Conservation (phyloP, 2,329 filamentous ascomycete species). For the Lizonia empirigonia region DNA sequence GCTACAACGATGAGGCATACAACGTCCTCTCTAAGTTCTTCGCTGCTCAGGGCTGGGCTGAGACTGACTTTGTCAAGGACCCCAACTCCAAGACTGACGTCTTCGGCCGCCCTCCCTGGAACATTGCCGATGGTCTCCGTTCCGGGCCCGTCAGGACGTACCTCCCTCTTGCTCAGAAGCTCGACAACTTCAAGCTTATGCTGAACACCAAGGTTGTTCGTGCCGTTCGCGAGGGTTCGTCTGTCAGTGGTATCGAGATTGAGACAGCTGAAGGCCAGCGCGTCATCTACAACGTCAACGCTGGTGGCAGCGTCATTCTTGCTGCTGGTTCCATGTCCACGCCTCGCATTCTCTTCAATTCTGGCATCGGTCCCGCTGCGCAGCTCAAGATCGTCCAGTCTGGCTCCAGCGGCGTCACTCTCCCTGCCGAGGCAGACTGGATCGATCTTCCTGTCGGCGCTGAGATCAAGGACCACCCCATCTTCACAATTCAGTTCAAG, state of each 20-base stretch:
- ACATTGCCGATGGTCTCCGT: conserved; percentile 68
- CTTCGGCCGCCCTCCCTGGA: conserved; percentile 68
- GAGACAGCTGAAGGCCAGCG: conserved; percentile 50
- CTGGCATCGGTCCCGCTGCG: conserved; percentile 67
- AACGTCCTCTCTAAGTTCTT: conserved; percentile 67
- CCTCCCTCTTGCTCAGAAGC: conserved; percentile 64
- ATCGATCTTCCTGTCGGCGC: conserved; percentile 57
- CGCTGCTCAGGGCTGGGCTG: conserved; percentile 64
- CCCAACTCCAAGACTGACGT: conserved; percentile 65
- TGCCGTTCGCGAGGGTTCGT: conserved; percentile 65
- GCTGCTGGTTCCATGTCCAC: conserved; percentile 71
- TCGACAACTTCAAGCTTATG: conserved; percentile 69
- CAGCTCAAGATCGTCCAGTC: conserved; percentile 54
- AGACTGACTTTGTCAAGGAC: conserved; percentile 64
- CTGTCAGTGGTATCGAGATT: conserved; percentile 68
- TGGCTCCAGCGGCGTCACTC: conserved; percentile 48
- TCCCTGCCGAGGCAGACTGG: conserved; percentile 53
- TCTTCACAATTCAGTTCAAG: conserved; percentile 45
- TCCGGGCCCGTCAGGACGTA: conserved; percentile 74
- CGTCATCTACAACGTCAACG: conserved; percentile 60
- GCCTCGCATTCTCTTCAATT: conserved; percentile 69
- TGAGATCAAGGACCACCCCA: conserved; percentile 49
- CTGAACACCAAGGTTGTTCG: conserved; percentile 69
- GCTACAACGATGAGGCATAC: conserved; percentile 69
- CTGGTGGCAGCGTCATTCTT: conserved; percentile 67